Base-by-base conservation (phyloP, 2,329 filamentous ascomycete species). In the Pseudogymnoascus sp. region DNA sequence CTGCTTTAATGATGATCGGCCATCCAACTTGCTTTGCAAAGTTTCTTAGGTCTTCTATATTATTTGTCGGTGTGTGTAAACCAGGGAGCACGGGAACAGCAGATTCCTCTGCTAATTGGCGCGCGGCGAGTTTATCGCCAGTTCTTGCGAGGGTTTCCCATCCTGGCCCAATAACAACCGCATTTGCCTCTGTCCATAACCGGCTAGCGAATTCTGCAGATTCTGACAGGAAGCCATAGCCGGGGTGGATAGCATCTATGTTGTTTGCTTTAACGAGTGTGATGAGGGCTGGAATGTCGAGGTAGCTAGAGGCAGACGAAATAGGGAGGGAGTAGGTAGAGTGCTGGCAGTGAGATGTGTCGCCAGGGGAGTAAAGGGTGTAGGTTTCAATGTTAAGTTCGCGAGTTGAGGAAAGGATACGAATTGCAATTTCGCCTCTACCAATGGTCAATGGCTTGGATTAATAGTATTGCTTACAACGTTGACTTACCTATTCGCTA, bases 81-180 rank as follows among this genome's bases (percentile, higher is more conserved):
- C 87, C 87, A 1, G 86, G 86, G 57, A 90, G 85, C 63, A 87
- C 88, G 11, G 85, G 86, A 1, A 90, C 86, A 4, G 83, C 82
- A 39, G 86, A 69, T 39, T 68, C 86, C 24, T 81, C 79, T 26
- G 79, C 84, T 81, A 89, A 88, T 65, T 88, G 87, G 68, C 89
- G 88, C 2, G 74, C 74, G 64, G 72, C 64, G 1, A 85, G 84
- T 63, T 84, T 81, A 66, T 73, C 66, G 6, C 67, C 68, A 4
- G 68, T 69, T 50, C 60, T 65, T 2, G 61, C 31, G 3, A 73
- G 61, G 7, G 68, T 68, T 24, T 64, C 62, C 29, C 64, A 66
- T 59, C 86, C 85, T 3, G 87, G 87, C 0, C 87, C 87, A 68
- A 90, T 89, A 67, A 90, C 89, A 31, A 85, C 80, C 40, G 88